These are phyloP conservation scores for Ogataea paradorogensis DNA, from an alignment of 805 yeast species.

Conservation along the genomic window DNA sequence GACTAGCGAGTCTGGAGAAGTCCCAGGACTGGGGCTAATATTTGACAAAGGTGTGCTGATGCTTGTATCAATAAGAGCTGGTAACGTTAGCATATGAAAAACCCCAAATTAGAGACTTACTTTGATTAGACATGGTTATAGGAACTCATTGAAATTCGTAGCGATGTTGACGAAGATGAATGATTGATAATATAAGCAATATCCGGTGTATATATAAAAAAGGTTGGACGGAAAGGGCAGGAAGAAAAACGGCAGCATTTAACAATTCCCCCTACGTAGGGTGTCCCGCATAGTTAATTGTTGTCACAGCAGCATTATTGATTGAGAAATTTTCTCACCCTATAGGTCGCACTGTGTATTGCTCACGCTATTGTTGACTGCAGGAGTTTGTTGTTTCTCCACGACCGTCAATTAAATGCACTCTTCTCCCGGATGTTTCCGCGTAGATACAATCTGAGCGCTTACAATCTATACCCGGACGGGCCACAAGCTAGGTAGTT, in stretches of 20 bases:
- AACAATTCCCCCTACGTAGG: conserved; percentile 6
- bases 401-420: conserved; percentile 7
- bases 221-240: conserved; percentile 10
- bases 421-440: conserved; percentile 9
- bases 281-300: conserved; percentile 9
- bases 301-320: conserved; percentile 1
- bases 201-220: conserved; percentile 13
- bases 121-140: conserved; percentile 9
- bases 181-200: conserved; percentile 5
- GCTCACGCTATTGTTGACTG: conserved; percentile 4
- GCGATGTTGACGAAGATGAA: conserved; percentile 1
- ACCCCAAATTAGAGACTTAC: too few relatives aligned
- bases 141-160: conserved; percentile 6
- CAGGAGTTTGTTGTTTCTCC: not conserved
- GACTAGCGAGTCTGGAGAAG: conserved; percentile 10
- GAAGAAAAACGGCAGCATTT: conserved; percentile 8
- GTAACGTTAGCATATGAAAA: not conserved
- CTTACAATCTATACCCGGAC: not conserved
- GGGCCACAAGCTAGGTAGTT: not conserved
- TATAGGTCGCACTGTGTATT: conserved; percentile 2
- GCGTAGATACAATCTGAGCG: not conserved
- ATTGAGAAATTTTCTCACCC: conserved; percentile 10
- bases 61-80: conserved; percentile 9
- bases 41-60: conserved; percentile 5
- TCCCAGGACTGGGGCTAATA: conserved; percentile 9